Base-by-base conservation (phyloP, 495 filamentous ascomycete genomes). In the Lepidopterella palustris region DNA sequence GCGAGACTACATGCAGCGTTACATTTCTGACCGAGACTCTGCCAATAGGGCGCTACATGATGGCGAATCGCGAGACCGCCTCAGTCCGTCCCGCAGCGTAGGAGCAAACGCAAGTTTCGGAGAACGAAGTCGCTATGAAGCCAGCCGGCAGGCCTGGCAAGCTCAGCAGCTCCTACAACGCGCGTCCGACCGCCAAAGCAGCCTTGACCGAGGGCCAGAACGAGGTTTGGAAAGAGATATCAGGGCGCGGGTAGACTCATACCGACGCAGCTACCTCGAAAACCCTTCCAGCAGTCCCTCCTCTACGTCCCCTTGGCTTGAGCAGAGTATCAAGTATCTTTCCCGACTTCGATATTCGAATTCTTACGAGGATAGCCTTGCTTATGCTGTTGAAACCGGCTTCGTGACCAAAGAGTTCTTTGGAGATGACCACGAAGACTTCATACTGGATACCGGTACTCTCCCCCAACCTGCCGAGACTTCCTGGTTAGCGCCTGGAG, bases 401-500 rank as follows among this genome's bases (percentile, higher is more conserved):
- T 69, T 80, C 52, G 64, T 72, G 60, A 78, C 49, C 65, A 77
- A 66, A 67, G 79, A 70, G 72, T 76, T 81, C 61, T 75, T 80
- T 55, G 71, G 72, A 18, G 76, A 77, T 58, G 74, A 80, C 45
- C 74, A 80, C 60, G 76, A 79, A 24, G 86, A 89, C 63, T 83
- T 88, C 53, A 74, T 89, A 11, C 70, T 86, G 3, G 80, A 87
- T 57, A 81, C 79, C 13, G 64, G 69, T 9, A 75, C 70, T 28
- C 75, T 89, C 15, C 71, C 76, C 21, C 79, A 80, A 4, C 80
- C 82, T 11, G 70, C 84, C 1, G 63, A 78, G 47, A 84, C 79
- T 63, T 87, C 85, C 27, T 88, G 84, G 83, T 76, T 89, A 15
- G 78, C 79, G 55, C 76, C 82, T 18, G 87, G 87, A 9, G 76